Evolutionary conservation across 306 rosid species (phyloP).

Genomic region (Inga leiocalycina): DNA sequence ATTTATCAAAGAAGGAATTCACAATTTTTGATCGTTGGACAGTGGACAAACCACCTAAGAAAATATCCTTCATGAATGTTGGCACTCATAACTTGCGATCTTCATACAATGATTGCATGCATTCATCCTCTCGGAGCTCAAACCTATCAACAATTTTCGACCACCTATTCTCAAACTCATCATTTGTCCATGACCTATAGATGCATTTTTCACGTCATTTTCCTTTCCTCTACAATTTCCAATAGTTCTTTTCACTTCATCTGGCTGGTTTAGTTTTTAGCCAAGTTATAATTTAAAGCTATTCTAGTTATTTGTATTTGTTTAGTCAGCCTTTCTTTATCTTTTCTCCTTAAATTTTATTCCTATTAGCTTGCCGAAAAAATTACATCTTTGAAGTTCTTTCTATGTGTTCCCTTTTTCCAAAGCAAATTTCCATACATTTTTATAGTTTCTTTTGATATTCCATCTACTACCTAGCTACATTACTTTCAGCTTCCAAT

Average conservation of each 20-base stretch:
- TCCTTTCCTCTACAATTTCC: slow-evolving; percentile 57
- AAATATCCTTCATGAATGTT: no score
- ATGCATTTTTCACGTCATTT: slow-evolving; percentile 81
- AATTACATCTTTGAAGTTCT: slow-evolving; percentile 31
- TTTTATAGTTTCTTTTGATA: slow-evolving; percentile 27
- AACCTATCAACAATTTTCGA: no score
- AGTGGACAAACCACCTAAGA: no score
- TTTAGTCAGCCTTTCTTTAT: slow-evolving; percentile 34
- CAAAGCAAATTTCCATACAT: slow-evolving; percentile 24
- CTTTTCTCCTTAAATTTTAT: slow-evolving; percentile 33
- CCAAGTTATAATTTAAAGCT: slow-evolving; percentile 46
- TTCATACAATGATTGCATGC: no score
- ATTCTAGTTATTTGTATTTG: slow-evolving; percentile 31
- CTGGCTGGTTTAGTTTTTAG: slow-evolving; percentile 45
- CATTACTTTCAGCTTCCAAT: slow-evolving; percentile 28
- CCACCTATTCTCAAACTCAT: no score
- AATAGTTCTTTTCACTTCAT: slow-evolving; percentile 44
- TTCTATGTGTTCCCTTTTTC: slow-evolving; percentile 31
- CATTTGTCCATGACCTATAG: no score
- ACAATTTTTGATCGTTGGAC: no score
- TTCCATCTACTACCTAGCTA: slow-evolving; percentile 27
- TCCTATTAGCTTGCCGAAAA: slow-evolving; percentile 25
- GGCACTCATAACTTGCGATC: no score
- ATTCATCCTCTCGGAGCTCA: no score
- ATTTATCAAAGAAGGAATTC: no score